Percentiles rank a stretch among this genome's conserved stretches.
These are phyloP conservation scores for Pythium grandisporangium DNA, from an alignment of 352 stramenopile genomes.

Conservation along the genomic window DNA sequence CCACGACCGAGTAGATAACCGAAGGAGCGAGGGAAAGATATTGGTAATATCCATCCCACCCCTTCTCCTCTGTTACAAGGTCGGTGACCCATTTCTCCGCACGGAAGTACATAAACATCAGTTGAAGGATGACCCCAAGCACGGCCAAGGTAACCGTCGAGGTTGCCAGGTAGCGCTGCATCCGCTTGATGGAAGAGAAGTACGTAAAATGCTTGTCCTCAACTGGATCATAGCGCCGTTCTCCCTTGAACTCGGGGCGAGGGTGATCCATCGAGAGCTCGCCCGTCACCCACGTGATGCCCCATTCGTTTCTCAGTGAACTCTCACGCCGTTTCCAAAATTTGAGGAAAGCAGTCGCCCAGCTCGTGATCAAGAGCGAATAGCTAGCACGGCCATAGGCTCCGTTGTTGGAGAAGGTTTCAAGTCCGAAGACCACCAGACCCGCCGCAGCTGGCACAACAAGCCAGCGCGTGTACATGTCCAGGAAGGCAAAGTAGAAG, in stretches of 20 bases:
- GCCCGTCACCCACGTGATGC: constrained; percentile 32
- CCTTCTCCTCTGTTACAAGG: constrained; percentile 43
- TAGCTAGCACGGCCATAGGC: constrained; percentile 71
- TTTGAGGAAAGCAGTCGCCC: constrained; percentile 86
- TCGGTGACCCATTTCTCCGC: constrained; percentile 64
- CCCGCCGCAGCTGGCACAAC: constrained; percentile 86
- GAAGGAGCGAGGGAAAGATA: constrained; percentile 67
- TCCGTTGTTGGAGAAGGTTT: constrained; percentile 41
- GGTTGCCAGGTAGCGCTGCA: constrained; percentile 73
- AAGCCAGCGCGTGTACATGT: constrained; percentile 93
- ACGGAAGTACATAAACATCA: constrained; percentile 81
- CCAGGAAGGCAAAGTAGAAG: constrained; percentile 98
- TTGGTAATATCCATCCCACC: constrained; percentile 52
- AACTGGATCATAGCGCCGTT: constrained; percentile 68
- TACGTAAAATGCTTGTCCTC: constrained; percentile 81
- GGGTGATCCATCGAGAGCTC: constrained; percentile 42
- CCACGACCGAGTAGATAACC: constrained; percentile 63
- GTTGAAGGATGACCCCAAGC: constrained; percentile 52
- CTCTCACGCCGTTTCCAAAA: constrained; percentile 89
- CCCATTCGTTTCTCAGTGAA: constrained; percentile 81
- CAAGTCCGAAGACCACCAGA: constrained; percentile 80
- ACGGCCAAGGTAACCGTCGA: constrained; percentile 52
- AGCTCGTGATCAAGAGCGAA: constrained; percentile 87
- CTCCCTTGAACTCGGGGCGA: constrained; percentile 55
- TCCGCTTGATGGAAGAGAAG: constrained; percentile 66